A percentile compares a stretch with the other conserved stretches of the same genome.
Evolutionary conservation across 2,329 filamentous ascomycete species (phyloP).

Genomic region (Coleophoma crateriformis): DNA sequence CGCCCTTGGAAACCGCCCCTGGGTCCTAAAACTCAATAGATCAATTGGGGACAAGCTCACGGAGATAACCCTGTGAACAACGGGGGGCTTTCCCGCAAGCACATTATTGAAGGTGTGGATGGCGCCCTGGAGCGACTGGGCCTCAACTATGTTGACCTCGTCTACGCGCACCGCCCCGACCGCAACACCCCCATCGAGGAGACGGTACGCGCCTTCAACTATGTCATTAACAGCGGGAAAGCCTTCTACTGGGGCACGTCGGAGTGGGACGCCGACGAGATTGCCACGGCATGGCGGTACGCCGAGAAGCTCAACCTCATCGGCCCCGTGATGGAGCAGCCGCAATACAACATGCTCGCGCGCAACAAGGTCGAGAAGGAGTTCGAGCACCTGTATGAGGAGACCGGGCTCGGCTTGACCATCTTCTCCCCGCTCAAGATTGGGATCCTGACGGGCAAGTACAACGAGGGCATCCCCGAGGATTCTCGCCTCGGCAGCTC

Average conservation of each 20-base stretch:
- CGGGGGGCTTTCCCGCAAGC: constrained; percentile 61
- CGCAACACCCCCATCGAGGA: constrained; percentile 65
- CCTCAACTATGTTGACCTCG: constrained; percentile 59
- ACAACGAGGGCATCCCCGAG: constrained; percentile 56
- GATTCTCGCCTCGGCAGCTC: constrained; percentile 52
- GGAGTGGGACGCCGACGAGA: constrained; percentile 62
- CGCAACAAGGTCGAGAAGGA: constrained; percentile 60
- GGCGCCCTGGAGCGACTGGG: constrained; percentile 47
- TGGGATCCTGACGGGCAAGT: constrained; percentile 62
- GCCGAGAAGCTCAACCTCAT: constrained; percentile 56
- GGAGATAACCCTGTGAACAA: constrained; percentile 62
- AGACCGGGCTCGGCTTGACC: constrained; percentile 55
- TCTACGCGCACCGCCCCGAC: constrained; percentile 66
- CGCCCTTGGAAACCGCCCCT: not conserved
- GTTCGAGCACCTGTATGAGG: constrained; percentile 53
- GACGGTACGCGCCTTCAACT: constrained; percentile 65
- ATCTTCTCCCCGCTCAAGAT: constrained; percentile 55
- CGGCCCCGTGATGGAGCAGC: constrained; percentile 62
- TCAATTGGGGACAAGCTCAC: constrained; percentile 59
- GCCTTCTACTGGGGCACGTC: constrained; percentile 68
- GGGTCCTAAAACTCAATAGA: constrained; percentile 29
- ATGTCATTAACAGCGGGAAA: constrained; percentile 62
- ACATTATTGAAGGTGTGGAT: constrained; percentile 62
- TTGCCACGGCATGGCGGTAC: constrained; percentile 55
- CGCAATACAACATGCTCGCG: constrained; percentile 58